Conservation (phyloP, 352 stramenopile genomes). For the Phytophthora citrophthora region DNA sequence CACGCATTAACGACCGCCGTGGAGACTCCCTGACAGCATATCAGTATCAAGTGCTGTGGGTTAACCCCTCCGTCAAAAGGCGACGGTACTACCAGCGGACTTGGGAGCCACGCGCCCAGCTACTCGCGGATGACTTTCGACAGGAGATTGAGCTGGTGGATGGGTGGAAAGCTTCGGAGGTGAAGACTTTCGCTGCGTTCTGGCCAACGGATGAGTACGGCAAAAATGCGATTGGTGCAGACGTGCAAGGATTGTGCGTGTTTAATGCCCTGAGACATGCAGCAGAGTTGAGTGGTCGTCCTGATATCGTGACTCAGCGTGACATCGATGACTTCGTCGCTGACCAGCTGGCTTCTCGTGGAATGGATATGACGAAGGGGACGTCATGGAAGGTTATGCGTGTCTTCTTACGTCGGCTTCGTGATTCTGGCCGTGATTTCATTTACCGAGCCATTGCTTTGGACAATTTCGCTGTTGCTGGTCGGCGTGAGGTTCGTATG, state of each 20-base stretch:
- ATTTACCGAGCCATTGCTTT: no score
- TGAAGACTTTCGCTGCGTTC: not conserved
- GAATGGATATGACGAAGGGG: constrained; percentile 1
- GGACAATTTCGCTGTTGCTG: no score
- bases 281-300: not conserved
- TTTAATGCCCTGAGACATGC: constrained; percentile 8
- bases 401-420: no score
- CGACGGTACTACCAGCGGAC: not conserved
- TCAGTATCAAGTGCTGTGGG: not conserved
- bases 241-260: not conserved
- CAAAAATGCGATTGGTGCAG: not conserved
- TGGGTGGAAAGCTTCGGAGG: not conserved
- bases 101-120: not conserved
- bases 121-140: not conserved
- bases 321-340: constrained; percentile 9
- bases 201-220: not conserved
- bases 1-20: not conserved
- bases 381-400: not conserved
- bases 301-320: not conserved
- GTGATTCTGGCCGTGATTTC: no score
- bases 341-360: not conserved
- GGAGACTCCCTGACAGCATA: no score
- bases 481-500: no score
- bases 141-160: not conserved
- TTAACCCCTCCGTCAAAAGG: not conserved